Percentiles rank a stretch among this genome's conserved stretches.
Evolutionary conservation across 352 stramenopile species (phyloP).

Genomic region (Achlya hypogyna): DNA sequence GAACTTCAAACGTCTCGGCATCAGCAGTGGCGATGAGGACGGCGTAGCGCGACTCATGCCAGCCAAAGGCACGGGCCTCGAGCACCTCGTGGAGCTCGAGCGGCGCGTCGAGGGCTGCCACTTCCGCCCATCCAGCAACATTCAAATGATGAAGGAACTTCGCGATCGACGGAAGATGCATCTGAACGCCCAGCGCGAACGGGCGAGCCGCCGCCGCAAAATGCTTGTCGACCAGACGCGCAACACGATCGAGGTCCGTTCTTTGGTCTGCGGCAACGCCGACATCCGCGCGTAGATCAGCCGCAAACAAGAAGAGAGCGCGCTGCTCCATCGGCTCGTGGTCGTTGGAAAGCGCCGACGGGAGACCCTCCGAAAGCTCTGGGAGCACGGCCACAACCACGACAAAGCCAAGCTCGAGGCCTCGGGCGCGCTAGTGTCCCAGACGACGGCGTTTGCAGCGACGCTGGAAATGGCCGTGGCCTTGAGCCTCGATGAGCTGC

Average conservation of each 20-base stretch:
- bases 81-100: constrained; percentile 37
- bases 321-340: neutral
- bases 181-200: constrained; percentile 55
- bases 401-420: neutral
- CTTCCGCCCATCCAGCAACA: constrained; percentile 66
- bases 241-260: neutral
- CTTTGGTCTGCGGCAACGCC: neutral
- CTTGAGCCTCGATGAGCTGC: constrained; percentile 1
- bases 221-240: constrained; percentile 32
- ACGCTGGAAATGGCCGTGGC: neutral
- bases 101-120: constrained; percentile 38
- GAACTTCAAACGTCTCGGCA: constrained; percentile 51
- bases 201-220: constrained; percentile 39
- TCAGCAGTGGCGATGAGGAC: constrained; percentile 18
- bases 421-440: neutral
- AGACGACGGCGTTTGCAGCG: neutral
- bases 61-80: constrained; percentile 30
- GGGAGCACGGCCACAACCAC: constrained; percentile 26
- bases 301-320: neutral
- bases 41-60: constrained; percentile 32
- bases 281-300: neutral
- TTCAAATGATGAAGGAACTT: constrained; percentile 80
- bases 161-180: constrained; percentile 55
- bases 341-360: constrained; percentile 26
- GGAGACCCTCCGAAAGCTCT: constrained; percentile 16